Conservation (phyloP, 257 asterid species). For the Solanum boliviense region DNA sequence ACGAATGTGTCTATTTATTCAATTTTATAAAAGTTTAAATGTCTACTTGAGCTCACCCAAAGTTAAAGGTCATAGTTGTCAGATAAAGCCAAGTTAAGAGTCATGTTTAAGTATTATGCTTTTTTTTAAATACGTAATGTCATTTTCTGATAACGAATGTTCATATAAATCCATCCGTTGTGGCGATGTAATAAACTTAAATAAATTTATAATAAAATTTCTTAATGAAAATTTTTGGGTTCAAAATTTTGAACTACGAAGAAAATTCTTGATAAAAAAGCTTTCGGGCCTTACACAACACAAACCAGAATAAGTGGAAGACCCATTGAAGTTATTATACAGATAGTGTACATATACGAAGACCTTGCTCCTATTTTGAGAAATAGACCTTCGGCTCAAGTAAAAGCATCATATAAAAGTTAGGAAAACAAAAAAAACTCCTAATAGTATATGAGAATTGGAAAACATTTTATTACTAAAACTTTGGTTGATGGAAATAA, state of each 20-base stretch:
- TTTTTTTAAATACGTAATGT: neutral
- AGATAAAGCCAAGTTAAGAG: too few relatives aligned
- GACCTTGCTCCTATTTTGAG: neutral
- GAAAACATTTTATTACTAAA: neutral
- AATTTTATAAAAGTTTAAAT: too few relatives aligned
- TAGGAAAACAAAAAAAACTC: neutral
- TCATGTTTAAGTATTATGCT: too few relatives aligned
- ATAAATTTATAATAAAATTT: neutral
- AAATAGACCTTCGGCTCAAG: accelerated
- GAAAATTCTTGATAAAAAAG: too few relatives aligned
- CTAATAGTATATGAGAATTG: neutral
- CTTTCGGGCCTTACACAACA: neutral
- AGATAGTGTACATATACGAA: neutral
- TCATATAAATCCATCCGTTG: neutral
- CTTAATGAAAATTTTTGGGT: neutral
- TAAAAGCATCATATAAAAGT: too few relatives aligned
- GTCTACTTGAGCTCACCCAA: too few relatives aligned
- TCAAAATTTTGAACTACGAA: neutral
- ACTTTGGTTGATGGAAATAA: neutral
- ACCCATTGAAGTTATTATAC: too few relatives aligned
- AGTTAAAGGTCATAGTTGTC: too few relatives aligned
- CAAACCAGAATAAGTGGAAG: too few relatives aligned
- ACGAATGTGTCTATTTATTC: too few relatives aligned
- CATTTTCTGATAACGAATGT: neutral
- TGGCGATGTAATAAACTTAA: neutral